Evolutionary conservation across 352 stramenopile genomes (phyloP), one percentile per base, ranked within the genome.

Genomic region (Sclerospora graminicola): DNA sequence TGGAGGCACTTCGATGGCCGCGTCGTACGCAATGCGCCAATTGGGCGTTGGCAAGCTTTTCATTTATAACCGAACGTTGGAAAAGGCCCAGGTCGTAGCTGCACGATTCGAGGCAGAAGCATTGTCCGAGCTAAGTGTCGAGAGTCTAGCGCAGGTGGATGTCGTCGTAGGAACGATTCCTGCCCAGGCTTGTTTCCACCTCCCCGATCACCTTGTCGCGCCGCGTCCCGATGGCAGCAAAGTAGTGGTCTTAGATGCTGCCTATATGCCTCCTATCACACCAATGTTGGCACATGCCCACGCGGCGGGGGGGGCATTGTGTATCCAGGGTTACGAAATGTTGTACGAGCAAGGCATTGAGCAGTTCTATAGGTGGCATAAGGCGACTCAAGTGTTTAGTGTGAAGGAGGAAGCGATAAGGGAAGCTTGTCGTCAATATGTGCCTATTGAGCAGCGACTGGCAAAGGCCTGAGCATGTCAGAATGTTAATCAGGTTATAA

Each of bases 251-350:
- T 85, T 99, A 57, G 95, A 99, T 50, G 96, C 96, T 0, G 97
- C 97, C 47, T 99, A 99, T 80, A 97, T 97, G 66, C 95, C 95
- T 21, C 93, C 95, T 48, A 66, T 92, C 36, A 99, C 95, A 9
- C 81, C 85, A 19, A 83, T 98, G 16, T 62, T 99, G 13, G 63
- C 60, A 15, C 89, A 98, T 50, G 93, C 91, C 1, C 50, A 82
- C 21, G 68, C 62, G 5, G 65, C 63, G n/a, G 89, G 87, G 13
- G 58, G 48, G 34, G 96, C 82, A 38, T 43, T 69, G 36, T 84
- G 93, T 40, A 89, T 98, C 31, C 83, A 98, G 50, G 96, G 95
- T 37, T 97, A 91, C 16, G 94, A 98, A 54, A 99, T 99, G 96
- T 69, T 99, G 14, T 96, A 96, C 55, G 92, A 98, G 63, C 96